Evolutionary conservation across 1,139 yeast genomes (phyloP).

Genomic region (Pichia sp.): DNA sequence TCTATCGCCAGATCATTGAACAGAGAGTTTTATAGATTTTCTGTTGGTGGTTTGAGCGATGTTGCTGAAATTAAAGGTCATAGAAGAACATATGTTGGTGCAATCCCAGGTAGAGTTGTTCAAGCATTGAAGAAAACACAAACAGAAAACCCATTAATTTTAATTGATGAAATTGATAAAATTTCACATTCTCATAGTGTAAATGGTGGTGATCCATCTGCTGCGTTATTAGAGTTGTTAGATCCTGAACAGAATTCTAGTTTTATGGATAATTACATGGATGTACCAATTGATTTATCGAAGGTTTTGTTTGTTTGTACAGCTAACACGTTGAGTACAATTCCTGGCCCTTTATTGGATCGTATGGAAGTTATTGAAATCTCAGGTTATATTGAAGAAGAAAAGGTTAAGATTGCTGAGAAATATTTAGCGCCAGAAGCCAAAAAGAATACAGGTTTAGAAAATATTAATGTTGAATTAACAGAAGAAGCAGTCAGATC

Average conservation of each 20-base stretch:
- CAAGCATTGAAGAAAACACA: constrained; percentile 85
- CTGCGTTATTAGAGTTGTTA: constrained; percentile 87
- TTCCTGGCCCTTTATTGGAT: constrained; percentile 89
- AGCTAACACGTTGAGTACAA: constrained; percentile 85
- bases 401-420: constrained; percentile 86
- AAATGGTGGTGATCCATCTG: constrained; percentile 82
- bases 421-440: constrained; percentile 84
- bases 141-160: constrained; percentile 84
- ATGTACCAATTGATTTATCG: constrained; percentile 87
- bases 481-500: constrained; percentile 64
- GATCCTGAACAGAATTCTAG: constrained; percentile 94
- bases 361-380: constrained; percentile 97
- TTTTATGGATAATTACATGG: constrained; percentile 87
- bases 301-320: constrained; percentile 94
- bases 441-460: constrained; percentile 73
- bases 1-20: constrained; percentile 87
- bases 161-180: constrained; percentile 94
- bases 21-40: constrained; percentile 82
- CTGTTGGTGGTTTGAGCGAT: constrained; percentile 95
- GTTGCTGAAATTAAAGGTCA: constrained; percentile 97
- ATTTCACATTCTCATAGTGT: constrained; percentile 53
- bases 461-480: constrained; percentile 57
- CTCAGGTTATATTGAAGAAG: constrained; percentile 90
- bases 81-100: constrained; percentile 94
- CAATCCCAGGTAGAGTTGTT: constrained; percentile 89